Evolutionary conservation across 805 yeast genomes (phyloP).

Genomic region (Tetrapisispora namnaoensis): DNA sequence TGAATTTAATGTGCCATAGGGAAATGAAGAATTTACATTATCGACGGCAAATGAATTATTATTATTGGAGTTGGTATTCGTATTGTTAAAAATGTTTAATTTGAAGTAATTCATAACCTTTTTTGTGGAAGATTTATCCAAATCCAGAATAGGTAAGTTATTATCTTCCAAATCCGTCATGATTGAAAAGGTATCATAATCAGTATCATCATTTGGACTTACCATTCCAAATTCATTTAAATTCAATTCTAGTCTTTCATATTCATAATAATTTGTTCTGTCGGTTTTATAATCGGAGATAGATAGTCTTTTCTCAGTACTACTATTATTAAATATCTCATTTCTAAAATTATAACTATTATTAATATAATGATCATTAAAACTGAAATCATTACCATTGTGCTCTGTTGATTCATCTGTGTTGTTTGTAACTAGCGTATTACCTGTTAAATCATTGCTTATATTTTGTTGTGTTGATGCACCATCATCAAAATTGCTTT

Average conservation of each 20-base stretch:
- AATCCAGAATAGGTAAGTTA: not conserved
- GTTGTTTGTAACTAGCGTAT: slow-evolving; percentile 17
- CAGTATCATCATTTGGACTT: not conserved
- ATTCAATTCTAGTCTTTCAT: slow-evolving; percentile 15
- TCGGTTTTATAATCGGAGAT: slow-evolving; percentile 23
- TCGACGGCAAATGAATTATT: not conserved
- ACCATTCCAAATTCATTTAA: slow-evolving; percentile 1
- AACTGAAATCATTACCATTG: not conserved
- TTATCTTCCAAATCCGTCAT: not conserved
- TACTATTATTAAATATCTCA: not conserved
- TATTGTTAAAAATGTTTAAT: slow-evolving; percentile 17
- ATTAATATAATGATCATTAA: not conserved
- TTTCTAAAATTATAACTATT: not conserved
- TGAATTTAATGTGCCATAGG: not conserved
- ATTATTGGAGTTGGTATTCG: slow-evolving; percentile 5
- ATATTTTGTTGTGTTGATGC: not conserved
- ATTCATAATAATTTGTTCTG: slow-evolving; percentile 24
- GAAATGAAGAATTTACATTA: not conserved
- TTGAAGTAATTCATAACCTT: slow-evolving; percentile 23
- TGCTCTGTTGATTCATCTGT: not conserved
- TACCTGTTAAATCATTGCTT: slow-evolving; percentile 25
- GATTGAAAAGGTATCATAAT: not conserved
- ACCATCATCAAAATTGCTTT: not conserved
- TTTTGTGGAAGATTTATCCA: not conserved
- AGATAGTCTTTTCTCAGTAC: slow-evolving; percentile 17